phyloP scores from a whole-genome alignment of 1,139 yeast genomes.

The Lodderomyces margitis region DNA sequence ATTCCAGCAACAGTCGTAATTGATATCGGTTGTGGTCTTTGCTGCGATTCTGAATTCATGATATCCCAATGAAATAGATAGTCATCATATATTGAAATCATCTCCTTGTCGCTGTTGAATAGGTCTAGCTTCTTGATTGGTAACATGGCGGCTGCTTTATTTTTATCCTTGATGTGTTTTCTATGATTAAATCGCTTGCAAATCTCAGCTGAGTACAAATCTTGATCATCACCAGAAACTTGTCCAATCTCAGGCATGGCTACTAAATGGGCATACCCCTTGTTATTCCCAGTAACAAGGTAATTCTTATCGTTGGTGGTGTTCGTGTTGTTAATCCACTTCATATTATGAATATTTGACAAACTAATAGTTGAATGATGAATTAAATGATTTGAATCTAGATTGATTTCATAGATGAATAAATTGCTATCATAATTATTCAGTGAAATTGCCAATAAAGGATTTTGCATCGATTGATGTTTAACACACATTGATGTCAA shows the following conservation, averaged over 20 bases:
- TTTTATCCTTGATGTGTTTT: constrained; percentile 47
- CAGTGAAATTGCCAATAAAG: constrained; percentile 61
- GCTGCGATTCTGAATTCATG: constrained; percentile 46
- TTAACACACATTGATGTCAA: constrained; percentile 50
- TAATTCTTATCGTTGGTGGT: constrained; percentile 29
- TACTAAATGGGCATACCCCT: constrained; percentile 68
- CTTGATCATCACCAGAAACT: constrained; percentile 24
- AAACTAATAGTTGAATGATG: constrained; percentile 75
- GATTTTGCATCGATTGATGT: constrained; percentile 10
- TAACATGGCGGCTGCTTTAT: constrained; percentile 16
- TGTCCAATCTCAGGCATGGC: constrained; percentile 51
- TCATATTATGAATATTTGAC: constrained; percentile 63
- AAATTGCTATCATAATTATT: constrained; percentile 56
- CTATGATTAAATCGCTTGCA: constrained; percentile 72
- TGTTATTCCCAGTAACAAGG: constrained; percentile 66
- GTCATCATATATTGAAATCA: constrained; percentile 61
- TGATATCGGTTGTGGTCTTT: constrained; percentile 45
- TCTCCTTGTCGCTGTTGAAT: constrained; percentile 17
- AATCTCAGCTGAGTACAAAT: constrained; percentile 62
- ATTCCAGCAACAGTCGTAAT: constrained; percentile 55
- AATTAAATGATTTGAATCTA: constrained; percentile 46
- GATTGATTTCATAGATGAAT: constrained; percentile 59
- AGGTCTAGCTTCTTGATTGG: constrained; percentile 30
- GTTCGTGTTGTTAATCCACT: constrained; percentile 41
- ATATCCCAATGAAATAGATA: constrained; percentile 74